Conservation (phyloP, 306 rosid species). For the Sicyos edulis region DNA sequence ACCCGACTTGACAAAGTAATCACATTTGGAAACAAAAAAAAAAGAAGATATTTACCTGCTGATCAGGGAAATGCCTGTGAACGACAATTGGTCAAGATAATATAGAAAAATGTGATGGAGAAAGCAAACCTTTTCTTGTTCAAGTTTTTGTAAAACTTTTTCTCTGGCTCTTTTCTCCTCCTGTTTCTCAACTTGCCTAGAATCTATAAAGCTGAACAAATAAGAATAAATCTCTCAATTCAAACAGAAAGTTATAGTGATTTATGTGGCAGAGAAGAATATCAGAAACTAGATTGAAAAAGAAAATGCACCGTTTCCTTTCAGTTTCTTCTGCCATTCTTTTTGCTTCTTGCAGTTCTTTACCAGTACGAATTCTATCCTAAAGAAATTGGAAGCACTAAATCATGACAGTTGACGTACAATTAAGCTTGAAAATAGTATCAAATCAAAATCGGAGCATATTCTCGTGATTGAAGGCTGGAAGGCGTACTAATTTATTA, state of each 20-base stretch:
- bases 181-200: slow-evolving; percentile 53
- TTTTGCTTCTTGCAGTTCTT: slow-evolving; percentile 56
- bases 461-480: neutral
- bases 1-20: neutral
- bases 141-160: slow-evolving; percentile 45
- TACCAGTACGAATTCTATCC: slow-evolving; percentile 62
- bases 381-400: slow-evolving; percentile 28
- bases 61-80: neutral
- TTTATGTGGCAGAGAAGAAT: neutral
- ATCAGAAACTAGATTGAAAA: neutral
- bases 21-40: neutral
- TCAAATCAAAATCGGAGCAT: neutral
- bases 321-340: slow-evolving; percentile 51
- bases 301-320: slow-evolving; percentile 49
- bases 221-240: slow-evolving; percentile 10
- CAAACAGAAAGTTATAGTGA: neutral
- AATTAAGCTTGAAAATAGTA: neutral
- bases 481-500: neutral
- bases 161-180: slow-evolving; percentile 73
- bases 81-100: neutral
- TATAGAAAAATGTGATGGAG: neutral
- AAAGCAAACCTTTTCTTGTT: slow-evolving; percentile 70
- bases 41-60: neutral
- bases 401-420: neutral
- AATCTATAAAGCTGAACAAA: slow-evolving; percentile 38